Conservation (phyloP, 129 eudicot genomes). For the Pittosporum tobira region DNA sequence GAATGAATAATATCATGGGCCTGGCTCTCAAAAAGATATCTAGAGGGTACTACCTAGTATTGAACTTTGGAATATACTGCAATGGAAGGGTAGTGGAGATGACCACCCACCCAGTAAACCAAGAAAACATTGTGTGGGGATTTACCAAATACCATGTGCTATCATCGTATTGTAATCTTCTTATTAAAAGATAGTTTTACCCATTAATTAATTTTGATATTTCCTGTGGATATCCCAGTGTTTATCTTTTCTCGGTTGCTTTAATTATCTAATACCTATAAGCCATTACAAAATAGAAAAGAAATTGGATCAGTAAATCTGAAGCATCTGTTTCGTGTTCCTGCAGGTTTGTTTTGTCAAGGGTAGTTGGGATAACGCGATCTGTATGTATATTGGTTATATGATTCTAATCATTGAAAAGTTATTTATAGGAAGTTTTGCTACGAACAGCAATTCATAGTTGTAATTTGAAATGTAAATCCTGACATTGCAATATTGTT, state of each 20-base stretch:
- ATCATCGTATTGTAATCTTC: slow-evolving; percentile 13
- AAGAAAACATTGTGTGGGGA: not conserved
- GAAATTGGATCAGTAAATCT: slow-evolving; percentile 28
- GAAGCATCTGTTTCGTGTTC: slow-evolving; percentile 61
- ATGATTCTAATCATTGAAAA: slow-evolving; percentile 15
- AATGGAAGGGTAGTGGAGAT: slow-evolving; percentile 8
- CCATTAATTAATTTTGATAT: slow-evolving; percentile 9
- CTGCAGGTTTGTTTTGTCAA: slow-evolving; percentile 68
- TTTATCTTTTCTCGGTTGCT: not conserved
- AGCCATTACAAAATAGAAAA: not conserved
- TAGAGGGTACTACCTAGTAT: slow-evolving; percentile 11
- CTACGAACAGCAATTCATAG: slow-evolving; percentile 4
- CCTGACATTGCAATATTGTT: not conserved
- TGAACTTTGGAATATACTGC: not conserved
- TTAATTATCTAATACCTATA: not conserved
- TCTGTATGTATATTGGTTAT: slow-evolving; percentile 36
- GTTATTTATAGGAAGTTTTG: not conserved
- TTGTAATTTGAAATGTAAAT: slow-evolving; percentile 16
- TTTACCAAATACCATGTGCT: not conserved
- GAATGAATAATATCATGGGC: slow-evolving; percentile 66
- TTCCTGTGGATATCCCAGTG: not conserved
- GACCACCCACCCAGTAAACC: slow-evolving; percentile 11
- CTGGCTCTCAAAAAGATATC: slow-evolving; percentile 30
- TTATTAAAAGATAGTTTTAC: not conserved
- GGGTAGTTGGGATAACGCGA: slow-evolving; percentile 35